Base-by-base conservation (phyloP, 2,329 filamentous ascomycete genomes). In the Aspergillus brasiliensis region DNA sequence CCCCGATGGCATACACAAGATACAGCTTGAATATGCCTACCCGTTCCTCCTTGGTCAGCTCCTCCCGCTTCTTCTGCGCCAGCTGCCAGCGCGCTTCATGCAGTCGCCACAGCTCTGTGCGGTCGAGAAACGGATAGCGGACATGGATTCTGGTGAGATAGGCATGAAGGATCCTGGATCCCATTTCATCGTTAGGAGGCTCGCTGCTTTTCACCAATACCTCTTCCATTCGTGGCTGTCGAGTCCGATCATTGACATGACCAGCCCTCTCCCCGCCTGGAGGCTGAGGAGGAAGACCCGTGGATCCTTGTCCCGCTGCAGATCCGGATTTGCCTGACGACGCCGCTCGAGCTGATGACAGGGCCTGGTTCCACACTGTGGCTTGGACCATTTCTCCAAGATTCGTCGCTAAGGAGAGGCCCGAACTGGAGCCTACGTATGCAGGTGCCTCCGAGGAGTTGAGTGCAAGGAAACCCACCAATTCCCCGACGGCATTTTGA, bases 361-460 rank as follows among this genome's bases (percentile, higher is more conserved):
- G 69, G 2, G 81, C 78, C 62, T 83, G 83, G 51, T 82, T 82
- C 82, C 81, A 83, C 1, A 83, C 81, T 17, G 81, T 83, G 0
- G 81, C 80, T 64, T 83, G 81, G 8, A 83, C 81, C 80, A 84
- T 83, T 53, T 82, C 80, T 21, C 81, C 80, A 7, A 84, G 71
- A 62, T 83, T 81, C 8, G 80, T 73, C 5, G 82, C 82, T 47
- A 84, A 65, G 13, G 80, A 78, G 31, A 83, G 74, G 8, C 81
- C 81, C 10, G 80, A 82, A 19, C 81, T 82, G 8, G 80, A 78
- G 23, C 80, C 80, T 23, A 83, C 77, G 63, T 84, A 83, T 23
- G 80, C 79, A 15, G 79, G 78, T 6, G 81, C 79, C 60, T 82
- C 81, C 5, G 70, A 70, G 1, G 71, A 70, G 55, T 78, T 82